These are phyloP conservation scores for Spathaspora gorwiae DNA, from an alignment of 805 yeast species.

Conservation along the genomic window DNA sequence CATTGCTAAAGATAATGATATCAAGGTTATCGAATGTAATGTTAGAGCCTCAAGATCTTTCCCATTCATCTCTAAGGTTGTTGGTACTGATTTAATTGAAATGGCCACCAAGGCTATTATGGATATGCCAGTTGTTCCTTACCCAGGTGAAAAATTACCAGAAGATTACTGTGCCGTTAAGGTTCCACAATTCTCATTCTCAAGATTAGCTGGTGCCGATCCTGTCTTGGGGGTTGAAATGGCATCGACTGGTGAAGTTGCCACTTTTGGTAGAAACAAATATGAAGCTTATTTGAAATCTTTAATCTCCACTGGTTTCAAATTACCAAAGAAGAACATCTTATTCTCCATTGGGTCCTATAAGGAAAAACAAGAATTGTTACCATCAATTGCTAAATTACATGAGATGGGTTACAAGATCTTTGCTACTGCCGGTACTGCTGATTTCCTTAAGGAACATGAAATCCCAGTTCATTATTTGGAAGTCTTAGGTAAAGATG, in stretches of 20 bases:
- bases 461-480: slow-evolving; percentile 90
- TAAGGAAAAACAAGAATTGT: slow-evolving; percentile 90
- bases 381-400: slow-evolving; percentile 80
- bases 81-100: slow-evolving; percentile 93
- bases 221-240: slow-evolving; percentile 98
- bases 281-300: slow-evolving; percentile 97
- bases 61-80: slow-evolving; percentile 97
- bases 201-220: slow-evolving; percentile 98
- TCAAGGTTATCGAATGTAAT: slow-evolving; percentile 97
- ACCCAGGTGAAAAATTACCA: slow-evolving; percentile 85
- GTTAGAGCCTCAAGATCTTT: slow-evolving; percentile 99
- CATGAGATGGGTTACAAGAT: slow-evolving; percentile 81
- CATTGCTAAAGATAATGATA: slow-evolving; percentile 91
- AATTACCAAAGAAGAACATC: slow-evolving; percentile 90
- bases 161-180: slow-evolving; percentile 80
- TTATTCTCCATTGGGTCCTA: slow-evolving; percentile 91
- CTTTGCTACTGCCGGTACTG: slow-evolving; percentile 98
- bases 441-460: slow-evolving; percentile 95
- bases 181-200: slow-evolving; percentile 97
- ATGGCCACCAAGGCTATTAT: slow-evolving; percentile 94
- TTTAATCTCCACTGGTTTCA: slow-evolving; percentile 91
- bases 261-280: slow-evolving; percentile 92
- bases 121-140: slow-evolving; percentile 83
- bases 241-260: slow-evolving; percentile 99
- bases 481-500: slow-evolving; percentile 74